phyloP scores from a whole-genome alignment of 305 asterid genomes.

The Plantago rigida region DNA sequence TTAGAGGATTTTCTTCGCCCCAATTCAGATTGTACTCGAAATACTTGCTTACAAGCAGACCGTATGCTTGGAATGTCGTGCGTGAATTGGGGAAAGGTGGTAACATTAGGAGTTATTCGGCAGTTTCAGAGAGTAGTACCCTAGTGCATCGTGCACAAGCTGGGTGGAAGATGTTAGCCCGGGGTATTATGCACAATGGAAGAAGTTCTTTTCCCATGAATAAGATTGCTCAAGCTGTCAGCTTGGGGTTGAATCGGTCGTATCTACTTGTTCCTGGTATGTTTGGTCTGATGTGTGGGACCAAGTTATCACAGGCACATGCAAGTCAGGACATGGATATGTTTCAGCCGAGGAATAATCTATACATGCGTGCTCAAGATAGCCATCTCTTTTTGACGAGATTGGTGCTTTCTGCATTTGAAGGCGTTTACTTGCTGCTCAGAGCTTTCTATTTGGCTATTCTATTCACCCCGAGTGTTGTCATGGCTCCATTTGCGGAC shows the following conservation, averaged over 20 bases:
- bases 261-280: slow-evolving; percentile 57
- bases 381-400: slow-evolving; percentile 44
- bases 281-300: slow-evolving; percentile 49
- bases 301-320: slow-evolving; percentile 53
- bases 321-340: slow-evolving; percentile 35
- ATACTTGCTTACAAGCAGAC: slow-evolving; percentile 32
- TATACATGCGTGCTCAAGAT: slow-evolving; percentile 57
- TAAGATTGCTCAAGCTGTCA: slow-evolving; percentile 70
- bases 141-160: slow-evolving; percentile 39
- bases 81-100: slow-evolving; percentile 27
- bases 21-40: slow-evolving; percentile 44
- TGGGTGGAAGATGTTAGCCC: slow-evolving; percentile 58
- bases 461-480: slow-evolving; percentile 70
- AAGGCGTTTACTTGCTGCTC: slow-evolving; percentile 51
- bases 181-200: slow-evolving; percentile 26
- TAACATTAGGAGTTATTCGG: slow-evolving; percentile 35
- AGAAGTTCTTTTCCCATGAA: slow-evolving; percentile 35
- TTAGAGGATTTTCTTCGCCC: slow-evolving; percentile 32
- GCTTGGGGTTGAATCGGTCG: slow-evolving; percentile 63
- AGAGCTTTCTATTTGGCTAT: slow-evolving; percentile 54
- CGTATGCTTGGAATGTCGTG: slow-evolving; percentile 30
- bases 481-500: slow-evolving; percentile 90
- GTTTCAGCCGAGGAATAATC: slow-evolving; percentile 35
- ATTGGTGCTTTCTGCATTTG: slow-evolving; percentile 36
- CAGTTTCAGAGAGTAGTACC: slow-evolving; percentile 34